Evolutionary conservation across 352 stramenopile genomes (phyloP), one percentile per base, ranked within the genome.

Genomic region (Pythium plurisporium): DNA sequence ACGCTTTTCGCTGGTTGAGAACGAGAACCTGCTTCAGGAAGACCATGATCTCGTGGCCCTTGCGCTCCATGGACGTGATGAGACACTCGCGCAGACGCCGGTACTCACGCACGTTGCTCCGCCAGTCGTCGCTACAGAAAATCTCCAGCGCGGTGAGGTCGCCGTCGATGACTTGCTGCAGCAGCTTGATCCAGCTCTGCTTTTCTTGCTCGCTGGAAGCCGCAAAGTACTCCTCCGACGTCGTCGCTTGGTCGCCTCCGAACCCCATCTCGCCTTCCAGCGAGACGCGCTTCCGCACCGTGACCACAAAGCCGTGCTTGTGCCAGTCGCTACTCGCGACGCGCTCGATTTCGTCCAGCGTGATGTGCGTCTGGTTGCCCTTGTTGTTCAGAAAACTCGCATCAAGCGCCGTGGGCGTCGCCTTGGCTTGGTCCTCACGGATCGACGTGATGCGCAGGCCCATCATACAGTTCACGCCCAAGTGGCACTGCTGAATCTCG

Each of bases 381-480:
- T 79, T 72, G 50, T 72, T 84, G 15, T 74, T 76, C 6, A 74
- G 73, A 20, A 88, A 89, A 4, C 65, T 73, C 22, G 69, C 69
- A 36, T 91, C 72, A 9, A 82, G 67, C 38, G 73, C 55, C 5
- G 56, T 69, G 4, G 55, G 26, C 19, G 59, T 66, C 15, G 65
- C 62, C 46, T 61, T 69, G 20, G 30, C 22, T 40, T 80, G 67
- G 22, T 79, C 73, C 29, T 77, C 67, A 27, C 79, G 78, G 15
- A 88, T 43, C 38, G 69, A 74, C 36, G 82, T 89, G 55, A 93
- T 79, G 11, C 76, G 79, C 9, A 94, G 65, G 11, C 85, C 85
- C 80, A 94, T 87, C 85, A 94, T 94, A 57, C 85, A 94, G 57
- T 94, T 94, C 33, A 91, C 62, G 56, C 76, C 87, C 36, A 91